phyloP scores from a whole-genome alignment of 2,329 filamentous ascomycete genomes.

The Sarocladium kiliense region DNA sequence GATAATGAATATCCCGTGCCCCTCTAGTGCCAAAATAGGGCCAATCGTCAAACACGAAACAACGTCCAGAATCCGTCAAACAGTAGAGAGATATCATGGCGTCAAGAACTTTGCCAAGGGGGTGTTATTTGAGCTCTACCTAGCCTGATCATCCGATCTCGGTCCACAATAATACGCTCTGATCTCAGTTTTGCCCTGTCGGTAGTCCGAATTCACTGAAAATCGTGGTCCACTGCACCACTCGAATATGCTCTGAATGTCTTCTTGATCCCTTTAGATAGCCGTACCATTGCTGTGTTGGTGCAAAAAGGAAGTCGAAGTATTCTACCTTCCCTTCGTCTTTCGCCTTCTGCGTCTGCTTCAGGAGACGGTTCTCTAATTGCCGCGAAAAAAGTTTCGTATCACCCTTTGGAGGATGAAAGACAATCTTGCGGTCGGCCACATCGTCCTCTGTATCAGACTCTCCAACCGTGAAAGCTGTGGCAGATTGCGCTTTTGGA shows the following conservation, averaged over 20 bases:
- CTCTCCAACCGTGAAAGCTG: conserved; percentile 12
- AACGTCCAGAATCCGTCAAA: too few species aligned
- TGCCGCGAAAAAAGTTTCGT: conserved; percentile 15
- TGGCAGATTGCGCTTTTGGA: conserved; percentile 9
- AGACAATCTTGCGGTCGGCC: conserved; percentile 30
- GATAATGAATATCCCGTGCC: too few species aligned
- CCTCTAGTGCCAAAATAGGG: too few species aligned
- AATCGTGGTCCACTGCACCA: conserved; percentile 38
- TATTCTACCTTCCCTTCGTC: conserved; percentile 9
- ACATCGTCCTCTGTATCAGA: conserved; percentile 17
- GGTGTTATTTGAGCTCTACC: too few species aligned
- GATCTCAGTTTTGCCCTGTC: neutral
- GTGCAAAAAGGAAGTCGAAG: conserved; percentile 33
- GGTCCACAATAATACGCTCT: neutral
- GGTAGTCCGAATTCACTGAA: conserved; percentile 20
- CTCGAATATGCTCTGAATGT: conserved; percentile 42
- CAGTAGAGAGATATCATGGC: too few species aligned
- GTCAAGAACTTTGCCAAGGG: too few species aligned
- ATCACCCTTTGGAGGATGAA: conserved; percentile 36
- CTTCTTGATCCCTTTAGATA: conserved; percentile 41
- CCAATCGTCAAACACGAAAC: too few species aligned
- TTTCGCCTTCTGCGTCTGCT: conserved; percentile 22
- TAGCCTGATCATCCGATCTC: too few species aligned
- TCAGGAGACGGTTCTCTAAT: conserved; percentile 41
- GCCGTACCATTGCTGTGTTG: conserved; percentile 48